phyloP scores from a whole-genome alignment of 805 yeast species.

The Candida multigemmis region DNA sequence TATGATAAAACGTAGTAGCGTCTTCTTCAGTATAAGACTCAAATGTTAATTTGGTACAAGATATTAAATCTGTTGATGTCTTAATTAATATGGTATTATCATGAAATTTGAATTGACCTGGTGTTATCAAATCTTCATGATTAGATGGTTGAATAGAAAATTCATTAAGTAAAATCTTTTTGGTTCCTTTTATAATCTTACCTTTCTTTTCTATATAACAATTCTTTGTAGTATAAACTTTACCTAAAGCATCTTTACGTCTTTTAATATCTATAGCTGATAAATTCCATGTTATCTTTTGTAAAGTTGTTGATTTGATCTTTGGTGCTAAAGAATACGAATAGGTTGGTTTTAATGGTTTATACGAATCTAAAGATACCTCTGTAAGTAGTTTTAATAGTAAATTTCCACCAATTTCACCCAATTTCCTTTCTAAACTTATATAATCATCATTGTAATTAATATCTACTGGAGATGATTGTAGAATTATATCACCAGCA shows the following conservation, averaged over 20 bases:
- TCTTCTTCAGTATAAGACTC: conserved; percentile 46
- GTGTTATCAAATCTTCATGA: conserved; percentile 4
- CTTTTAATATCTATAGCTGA: conserved; percentile 31
- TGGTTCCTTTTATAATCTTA: too few relatives aligned
- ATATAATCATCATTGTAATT: conserved; percentile 32
- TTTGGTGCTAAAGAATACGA: conserved; percentile 50
- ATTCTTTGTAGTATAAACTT: conserved; percentile 36
- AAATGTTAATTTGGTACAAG: conserved; percentile 33
- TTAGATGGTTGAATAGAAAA: too few relatives aligned
- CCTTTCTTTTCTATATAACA: conserved; percentile 25
- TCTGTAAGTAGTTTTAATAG: conserved; percentile 36
- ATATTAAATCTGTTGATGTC: conserved; percentile 35
- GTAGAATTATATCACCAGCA: conserved; percentile 59
- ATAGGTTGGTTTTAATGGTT: conserved; percentile 12
- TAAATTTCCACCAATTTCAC: conserved; percentile 52
- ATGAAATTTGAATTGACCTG: conserved; percentile 14
- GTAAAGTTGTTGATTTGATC: conserved; percentile 31
- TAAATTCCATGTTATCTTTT: conserved; percentile 38
- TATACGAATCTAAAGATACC: conserved; percentile 13
- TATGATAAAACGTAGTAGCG: conserved; percentile 32
- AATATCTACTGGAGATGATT: conserved; percentile 38
- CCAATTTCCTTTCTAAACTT: conserved; percentile 43
- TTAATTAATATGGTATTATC: conserved; percentile 24
- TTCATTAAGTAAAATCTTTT: too few relatives aligned
- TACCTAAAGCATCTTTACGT: conserved; percentile 45